Evolutionary conservation across 2,329 filamentous ascomycete species (phyloP), one percentile per base, ranked within the genome.

Genomic region (Cladosporium sp.): DNA sequence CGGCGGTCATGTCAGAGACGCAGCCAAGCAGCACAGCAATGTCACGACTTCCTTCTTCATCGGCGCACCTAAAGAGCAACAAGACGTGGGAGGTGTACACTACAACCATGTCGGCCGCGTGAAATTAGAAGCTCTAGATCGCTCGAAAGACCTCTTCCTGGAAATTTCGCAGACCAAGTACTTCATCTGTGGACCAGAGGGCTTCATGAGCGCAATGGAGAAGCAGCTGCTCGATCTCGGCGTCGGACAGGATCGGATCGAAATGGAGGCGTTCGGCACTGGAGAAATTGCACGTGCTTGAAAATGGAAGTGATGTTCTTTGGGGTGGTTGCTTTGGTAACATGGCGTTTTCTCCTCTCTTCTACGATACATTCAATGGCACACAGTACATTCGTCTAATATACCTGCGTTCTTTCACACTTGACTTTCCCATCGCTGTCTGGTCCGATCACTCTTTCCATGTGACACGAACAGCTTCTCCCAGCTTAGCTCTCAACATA

Each of bases 161-260:
- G 78, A 81, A 23, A 79, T 89, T 70, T 58, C 76, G 0, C 77
- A 77, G 51, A 82, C 91, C 0, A 81, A 88, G 72, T 93, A 92
- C 76, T 93, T 86, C 70, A 79, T 91, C 62, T 93, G 91, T 72
- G 91, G 91, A 0, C 90, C 91, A 0, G 82, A 83, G 66, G 74
- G 76, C 8, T 93, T 92, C 80, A 93, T 93, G 91, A 71, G 82
- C 11, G 84, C 86, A 43, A 79, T 85, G 25, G 80, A 85, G 68
- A 76, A 77, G 8, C 82, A 79, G 69, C 79, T 93, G 65, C 77
- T 82, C 70, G 78, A 72, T 2, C 76, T 80, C 64, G 89, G 88
- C 0, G 88, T 92, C 1, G 76, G 80, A 1, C 76, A 61, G 23
- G 58, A 63, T 11, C 66, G 69, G 59, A 70, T 70, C 23, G 70